Conservation (phyloP, 306 rosid genomes). For the Lathyrus oleraceus region DNA sequence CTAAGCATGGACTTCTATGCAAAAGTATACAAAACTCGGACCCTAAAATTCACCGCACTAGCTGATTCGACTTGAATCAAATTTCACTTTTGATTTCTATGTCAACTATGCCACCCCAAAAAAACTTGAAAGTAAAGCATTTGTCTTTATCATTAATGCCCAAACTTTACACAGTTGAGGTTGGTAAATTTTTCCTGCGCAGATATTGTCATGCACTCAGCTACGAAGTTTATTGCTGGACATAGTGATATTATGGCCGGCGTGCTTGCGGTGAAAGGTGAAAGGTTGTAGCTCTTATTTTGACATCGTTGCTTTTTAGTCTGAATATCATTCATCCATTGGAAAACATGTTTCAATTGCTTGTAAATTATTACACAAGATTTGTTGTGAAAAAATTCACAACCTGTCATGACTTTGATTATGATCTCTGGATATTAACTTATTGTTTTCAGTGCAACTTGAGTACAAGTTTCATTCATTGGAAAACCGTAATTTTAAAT, state of each 20-base stretch:
- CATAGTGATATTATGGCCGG: constrained; percentile 95
- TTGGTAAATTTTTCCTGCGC: constrained; percentile 37
- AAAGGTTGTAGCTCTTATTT: constrained; percentile 55
- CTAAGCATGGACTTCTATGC: not conserved
- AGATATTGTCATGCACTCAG: constrained; percentile 94
- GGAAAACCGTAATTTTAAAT: not conserved
- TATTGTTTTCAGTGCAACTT: constrained; percentile 16
- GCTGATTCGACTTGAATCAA: not conserved
- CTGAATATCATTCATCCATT: constrained; percentile 13
- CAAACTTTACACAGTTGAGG: constrained; percentile 1
- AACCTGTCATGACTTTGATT: not conserved
- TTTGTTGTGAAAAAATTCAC: not conserved
- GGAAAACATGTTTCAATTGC: not conserved
- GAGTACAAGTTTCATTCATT: constrained; percentile 11
- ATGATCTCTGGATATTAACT: not conserved
- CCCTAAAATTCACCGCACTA: not conserved
- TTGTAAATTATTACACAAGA: not conserved
- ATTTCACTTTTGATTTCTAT: constrained; percentile 2
- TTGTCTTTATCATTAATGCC: constrained; percentile 1
- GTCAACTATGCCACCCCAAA: not conserved
- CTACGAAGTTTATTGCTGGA: constrained; percentile 92
- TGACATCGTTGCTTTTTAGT: constrained; percentile 4
- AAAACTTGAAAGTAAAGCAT: not conserved
- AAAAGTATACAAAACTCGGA: not conserved
- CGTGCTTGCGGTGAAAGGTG: constrained; percentile 83